These are phyloP conservation scores for Adansonia digitata DNA, from an alignment of 345 rosid species.

Conservation along the genomic window DNA sequence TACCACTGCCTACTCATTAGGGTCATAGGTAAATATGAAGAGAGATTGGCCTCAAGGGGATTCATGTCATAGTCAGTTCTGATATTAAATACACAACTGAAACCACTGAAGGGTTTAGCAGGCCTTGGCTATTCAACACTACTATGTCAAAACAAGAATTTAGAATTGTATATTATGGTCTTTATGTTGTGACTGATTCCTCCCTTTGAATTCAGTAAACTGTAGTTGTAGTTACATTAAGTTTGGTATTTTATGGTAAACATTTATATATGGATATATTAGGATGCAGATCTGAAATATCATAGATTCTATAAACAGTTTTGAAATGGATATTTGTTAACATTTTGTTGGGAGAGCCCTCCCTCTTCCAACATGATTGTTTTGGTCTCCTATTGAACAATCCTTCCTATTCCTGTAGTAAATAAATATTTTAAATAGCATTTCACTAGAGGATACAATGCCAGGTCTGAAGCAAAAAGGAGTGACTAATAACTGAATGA, in stretches of 20 bases:
- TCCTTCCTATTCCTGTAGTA: not conserved
- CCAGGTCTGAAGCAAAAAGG: too few species aligned
- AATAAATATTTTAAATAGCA: too few species aligned
- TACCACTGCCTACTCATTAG: constrained; percentile 44
- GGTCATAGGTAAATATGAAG: constrained; percentile 57
- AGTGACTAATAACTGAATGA: too few species aligned
- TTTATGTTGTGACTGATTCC: too few species aligned
- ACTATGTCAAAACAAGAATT: not conserved
- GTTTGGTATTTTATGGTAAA: not conserved
- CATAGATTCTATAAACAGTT: not conserved
- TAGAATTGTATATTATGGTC: not conserved
- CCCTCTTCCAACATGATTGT: not conserved
- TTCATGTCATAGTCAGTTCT: constrained; percentile 25
- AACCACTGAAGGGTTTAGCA: not conserved
- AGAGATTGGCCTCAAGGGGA: constrained; percentile 60
- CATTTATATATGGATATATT: not conserved
- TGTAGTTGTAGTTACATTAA: not conserved
- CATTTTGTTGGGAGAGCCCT: not conserved
- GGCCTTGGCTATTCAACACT: not conserved
- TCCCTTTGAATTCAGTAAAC: not conserved
- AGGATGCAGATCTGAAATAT: too few species aligned
- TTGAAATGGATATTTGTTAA: not conserved
- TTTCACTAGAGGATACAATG: too few species aligned
- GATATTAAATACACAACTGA: not conserved
- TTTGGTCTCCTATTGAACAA: not conserved